Percentiles rank a stretch among this genome's conserved stretches.
Conservation (phyloP, 176 grass and related monocot genomes). For the Puccinellia tenuiflora region DNA sequence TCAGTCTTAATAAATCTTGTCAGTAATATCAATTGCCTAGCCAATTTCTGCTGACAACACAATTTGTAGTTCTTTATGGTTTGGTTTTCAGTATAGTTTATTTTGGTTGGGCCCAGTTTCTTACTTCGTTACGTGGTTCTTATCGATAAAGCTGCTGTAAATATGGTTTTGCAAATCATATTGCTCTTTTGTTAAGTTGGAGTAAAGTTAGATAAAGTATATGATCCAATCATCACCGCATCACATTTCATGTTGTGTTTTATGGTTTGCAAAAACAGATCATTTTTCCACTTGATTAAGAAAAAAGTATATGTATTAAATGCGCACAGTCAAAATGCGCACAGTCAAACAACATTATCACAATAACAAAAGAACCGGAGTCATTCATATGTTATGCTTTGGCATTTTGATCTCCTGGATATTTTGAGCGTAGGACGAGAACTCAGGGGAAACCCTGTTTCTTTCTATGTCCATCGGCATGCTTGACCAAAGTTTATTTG, state of each 20-base stretch:
- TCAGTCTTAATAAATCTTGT: neutral
- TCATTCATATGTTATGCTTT: neutral
- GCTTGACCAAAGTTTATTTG: neutral
- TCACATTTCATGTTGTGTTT: neutral
- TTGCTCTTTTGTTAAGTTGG: neutral
- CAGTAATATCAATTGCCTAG: neutral
- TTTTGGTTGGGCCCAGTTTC: neutral
- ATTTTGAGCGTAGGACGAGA: neutral
- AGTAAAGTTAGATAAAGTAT: neutral
- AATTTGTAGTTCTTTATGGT: neutral
- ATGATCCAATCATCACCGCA: neutral
- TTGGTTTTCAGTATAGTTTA: neutral
- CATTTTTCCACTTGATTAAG: neutral
- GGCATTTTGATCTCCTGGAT: neutral
- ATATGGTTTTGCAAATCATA: neutral
- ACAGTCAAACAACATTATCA: neutral
- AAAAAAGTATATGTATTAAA: no score
- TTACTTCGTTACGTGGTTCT: neutral
- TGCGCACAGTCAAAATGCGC: neutral
- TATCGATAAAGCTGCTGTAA: neutral
- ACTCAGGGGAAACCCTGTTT: neutral
- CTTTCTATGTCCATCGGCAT: neutral
- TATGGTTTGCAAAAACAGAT: neutral
- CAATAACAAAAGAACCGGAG: neutral
- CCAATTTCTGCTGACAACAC: neutral